Conservation (phyloP, 805 yeast species). For the Millerozyma acaciae region DNA sequence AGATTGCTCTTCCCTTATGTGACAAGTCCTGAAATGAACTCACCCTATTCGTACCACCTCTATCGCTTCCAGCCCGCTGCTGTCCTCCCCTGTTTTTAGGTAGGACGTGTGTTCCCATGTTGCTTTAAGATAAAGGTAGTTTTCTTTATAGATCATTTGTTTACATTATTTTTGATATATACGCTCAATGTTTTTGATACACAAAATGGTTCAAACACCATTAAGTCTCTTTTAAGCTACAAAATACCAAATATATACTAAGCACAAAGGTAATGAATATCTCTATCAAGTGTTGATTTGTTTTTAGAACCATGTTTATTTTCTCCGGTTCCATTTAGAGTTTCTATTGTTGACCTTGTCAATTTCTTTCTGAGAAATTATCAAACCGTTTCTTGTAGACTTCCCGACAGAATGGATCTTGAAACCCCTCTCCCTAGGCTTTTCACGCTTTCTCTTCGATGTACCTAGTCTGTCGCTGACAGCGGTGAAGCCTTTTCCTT, state of each 20-base stretch:
- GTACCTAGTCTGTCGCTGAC: constrained; percentile 51
- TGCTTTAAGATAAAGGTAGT: neutral
- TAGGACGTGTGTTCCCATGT: constrained; percentile 14
- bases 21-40: constrained; percentile 25
- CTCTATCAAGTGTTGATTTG: too few relatives aligned
- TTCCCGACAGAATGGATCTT: constrained; percentile 73
- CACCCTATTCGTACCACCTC: constrained; percentile 11
- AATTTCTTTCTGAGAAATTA: constrained; percentile 65
- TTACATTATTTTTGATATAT: neutral
- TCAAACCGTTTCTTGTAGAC: constrained; percentile 74
- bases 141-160: neutral
- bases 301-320: constrained; percentile 4
- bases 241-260: too few relatives aligned
- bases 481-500: constrained; percentile 52
- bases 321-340: constrained; percentile 3
- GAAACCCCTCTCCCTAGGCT: constrained; percentile 70
- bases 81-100: constrained; percentile 22
- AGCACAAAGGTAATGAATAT: too few relatives aligned
- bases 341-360: constrained; percentile 33
- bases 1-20: constrained; percentile 25
- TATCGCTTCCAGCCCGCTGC: constrained; percentile 3
- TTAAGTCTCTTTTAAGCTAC: too few relatives aligned
- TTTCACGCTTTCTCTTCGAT: constrained; percentile 34
- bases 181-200: too few relatives aligned
- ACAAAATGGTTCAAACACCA: too few relatives aligned